phyloP scores from a whole-genome alignment of 805 yeast species.

The Tetrapisispora iriomotensis region DNA sequence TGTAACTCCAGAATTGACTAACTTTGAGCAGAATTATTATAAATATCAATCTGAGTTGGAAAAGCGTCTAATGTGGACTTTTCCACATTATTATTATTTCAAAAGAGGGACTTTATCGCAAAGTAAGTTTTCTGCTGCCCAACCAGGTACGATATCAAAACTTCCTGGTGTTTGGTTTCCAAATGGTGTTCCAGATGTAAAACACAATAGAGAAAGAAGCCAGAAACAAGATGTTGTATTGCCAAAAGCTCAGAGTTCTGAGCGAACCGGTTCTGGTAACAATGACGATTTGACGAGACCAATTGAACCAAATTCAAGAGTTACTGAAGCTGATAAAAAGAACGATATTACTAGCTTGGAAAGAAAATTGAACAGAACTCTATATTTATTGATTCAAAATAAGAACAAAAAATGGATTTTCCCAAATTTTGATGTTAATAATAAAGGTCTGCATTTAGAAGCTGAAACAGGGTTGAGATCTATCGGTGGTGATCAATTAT shows the following conservation, averaged over 20 bases:
- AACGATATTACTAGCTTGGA: conserved; percentile 63
- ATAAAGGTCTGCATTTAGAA: conserved; percentile 51
- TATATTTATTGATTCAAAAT: conserved; percentile 60
- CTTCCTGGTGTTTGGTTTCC: conserved; percentile 73
- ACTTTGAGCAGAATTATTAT: conserved; percentile 66
- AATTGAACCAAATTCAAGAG: conserved; percentile 58
- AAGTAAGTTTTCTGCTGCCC: conserved; percentile 65
- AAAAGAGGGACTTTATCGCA: conserved; percentile 84
- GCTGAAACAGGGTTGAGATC: conserved; percentile 67
- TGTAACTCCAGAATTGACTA: conserved; percentile 64
- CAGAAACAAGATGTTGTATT: conserved; percentile 67
- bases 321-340: conserved; percentile 62
- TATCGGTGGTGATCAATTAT: conserved; percentile 66
- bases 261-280: conserved; percentile 18
- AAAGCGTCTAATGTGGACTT: conserved; percentile 92
- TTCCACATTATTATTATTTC: conserved; percentile 87
- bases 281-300: conserved; percentile 57
- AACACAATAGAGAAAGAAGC: conserved; percentile 82
- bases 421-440: conserved; percentile 56
- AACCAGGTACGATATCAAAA: conserved; percentile 62
- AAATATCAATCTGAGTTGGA: conserved; percentile 79
- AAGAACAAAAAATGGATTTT: conserved; percentile 51
- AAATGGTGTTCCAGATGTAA: conserved; percentile 76
- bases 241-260: conserved; percentile 46
- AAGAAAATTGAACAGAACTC: conserved; percentile 66